A percentile compares a stretch with the other conserved stretches of the same genome.
These are phyloP conservation scores for Cytospora chrysosperma DNA, from an alignment of 2,329 filamentous ascomycete species.

Conservation along the genomic window DNA sequence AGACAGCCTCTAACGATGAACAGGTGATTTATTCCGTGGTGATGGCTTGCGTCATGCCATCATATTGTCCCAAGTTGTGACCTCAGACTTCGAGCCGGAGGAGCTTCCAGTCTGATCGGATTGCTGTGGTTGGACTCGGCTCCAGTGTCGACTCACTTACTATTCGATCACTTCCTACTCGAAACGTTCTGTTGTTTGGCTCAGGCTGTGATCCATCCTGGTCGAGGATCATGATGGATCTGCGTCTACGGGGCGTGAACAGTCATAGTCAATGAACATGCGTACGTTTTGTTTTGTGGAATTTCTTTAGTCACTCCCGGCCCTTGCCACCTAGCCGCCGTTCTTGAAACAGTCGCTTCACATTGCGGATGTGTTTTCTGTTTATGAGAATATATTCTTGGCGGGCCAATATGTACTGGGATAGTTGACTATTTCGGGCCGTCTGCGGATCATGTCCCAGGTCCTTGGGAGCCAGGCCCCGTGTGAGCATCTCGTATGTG, in stretches of 20 bases:
- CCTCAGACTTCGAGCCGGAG: not conserved
- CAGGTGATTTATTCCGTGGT: not conserved
- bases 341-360: conserved; percentile 10
- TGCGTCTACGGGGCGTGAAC: not conserved
- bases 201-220: not conserved
- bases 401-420: not conserved
- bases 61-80: not conserved
- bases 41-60: not conserved
- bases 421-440: not conserved
- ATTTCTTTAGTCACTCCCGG: not conserved
- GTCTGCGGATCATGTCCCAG: not conserved
- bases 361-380: conserved; percentile 6
- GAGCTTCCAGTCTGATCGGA: not conserved
- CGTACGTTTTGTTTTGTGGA: not conserved
- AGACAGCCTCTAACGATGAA: not conserved
- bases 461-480: not conserved
- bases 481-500: not conserved
- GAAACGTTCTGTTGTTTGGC: not conserved
- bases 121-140: no score
- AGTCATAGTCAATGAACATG: no score
- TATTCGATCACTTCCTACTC: not conserved
- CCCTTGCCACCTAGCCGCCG: conserved; percentile 4
- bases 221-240: not conserved
- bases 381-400: conserved; percentile 5
- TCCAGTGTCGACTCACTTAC: no score